These are phyloP conservation scores for Fusarium sp. DNA, from an alignment of 2,329 filamentous ascomycete species.

Conservation along the genomic window DNA sequence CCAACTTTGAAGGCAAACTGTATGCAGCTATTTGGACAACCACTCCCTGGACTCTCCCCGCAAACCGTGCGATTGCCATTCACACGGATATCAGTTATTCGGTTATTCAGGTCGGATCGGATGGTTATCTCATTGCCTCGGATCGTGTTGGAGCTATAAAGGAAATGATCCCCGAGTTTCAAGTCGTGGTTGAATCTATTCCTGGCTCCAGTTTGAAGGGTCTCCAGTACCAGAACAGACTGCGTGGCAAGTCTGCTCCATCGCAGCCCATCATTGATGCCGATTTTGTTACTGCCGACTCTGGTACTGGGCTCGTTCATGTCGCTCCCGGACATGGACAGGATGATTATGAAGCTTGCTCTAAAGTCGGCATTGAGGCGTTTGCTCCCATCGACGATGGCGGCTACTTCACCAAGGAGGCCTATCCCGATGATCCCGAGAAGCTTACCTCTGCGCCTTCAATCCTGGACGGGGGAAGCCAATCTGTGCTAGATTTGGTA, in stretches of 20 bases:
- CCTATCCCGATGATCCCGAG: constrained; percentile 78
- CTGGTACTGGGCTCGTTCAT: constrained; percentile 97
- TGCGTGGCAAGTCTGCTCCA: constrained; percentile 71
- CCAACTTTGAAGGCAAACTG: constrained; percentile 65
- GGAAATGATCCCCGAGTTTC: constrained; percentile 66
- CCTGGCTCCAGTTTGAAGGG: constrained; percentile 76
- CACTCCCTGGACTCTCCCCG: constrained; percentile 96
- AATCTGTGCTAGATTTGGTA: constrained; percentile 79
- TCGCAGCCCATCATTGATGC: constrained; percentile 83
- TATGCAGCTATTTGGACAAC: constrained; percentile 98
- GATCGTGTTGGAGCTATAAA: constrained; percentile 75
- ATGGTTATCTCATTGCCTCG: constrained; percentile 80
- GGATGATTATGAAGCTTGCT: constrained; percentile 92
- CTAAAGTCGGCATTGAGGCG: constrained; percentile 77
- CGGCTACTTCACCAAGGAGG: constrained; percentile 85
- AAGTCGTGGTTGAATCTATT: constrained; percentile 70
- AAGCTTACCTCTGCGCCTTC: constrained; percentile 76
- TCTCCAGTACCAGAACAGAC: constrained; percentile 78
- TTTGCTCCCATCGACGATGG: constrained; percentile 88
- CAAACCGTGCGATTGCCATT: constrained; percentile 91
- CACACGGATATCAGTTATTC: constrained; percentile 81
- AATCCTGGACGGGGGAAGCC: constrained; percentile 79
- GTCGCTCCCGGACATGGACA: constrained; percentile 95
- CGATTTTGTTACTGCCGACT: constrained; percentile 89
- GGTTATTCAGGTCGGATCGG: constrained; percentile 70